Evolutionary conservation across 2,329 filamentous ascomycete genomes (phyloP).

Genomic region (Cryphonectria japonica): DNA sequence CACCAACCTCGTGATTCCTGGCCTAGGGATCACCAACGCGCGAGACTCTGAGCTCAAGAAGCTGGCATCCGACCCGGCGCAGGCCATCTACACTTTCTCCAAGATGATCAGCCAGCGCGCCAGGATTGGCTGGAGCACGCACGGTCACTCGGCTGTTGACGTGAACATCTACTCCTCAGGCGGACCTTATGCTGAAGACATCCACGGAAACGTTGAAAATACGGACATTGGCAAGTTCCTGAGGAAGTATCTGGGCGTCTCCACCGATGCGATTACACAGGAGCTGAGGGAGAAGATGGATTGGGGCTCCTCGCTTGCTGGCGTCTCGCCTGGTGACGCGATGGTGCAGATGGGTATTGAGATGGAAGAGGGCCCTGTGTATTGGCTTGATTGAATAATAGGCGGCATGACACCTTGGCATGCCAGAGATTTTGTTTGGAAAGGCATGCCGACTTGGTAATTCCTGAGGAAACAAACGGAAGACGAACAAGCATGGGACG

Average conservation of each 20-base stretch:
- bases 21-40: constrained; percentile 78
- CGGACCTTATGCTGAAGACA: constrained; percentile 63
- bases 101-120: constrained; percentile 87
- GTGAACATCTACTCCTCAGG: constrained; percentile 92
- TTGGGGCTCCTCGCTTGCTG: constrained; percentile 28
- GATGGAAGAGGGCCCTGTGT: constrained; percentile 15
- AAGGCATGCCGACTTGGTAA: not conserved
- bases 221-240: constrained; percentile 88
- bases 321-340: constrained; percentile 8
- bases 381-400: constrained; percentile 19
- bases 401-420: not conserved
- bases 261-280: constrained; percentile 76
- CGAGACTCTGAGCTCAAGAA: constrained; percentile 70
- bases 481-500: constrained; percentile 7
- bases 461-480: not conserved
- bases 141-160: constrained; percentile 91
- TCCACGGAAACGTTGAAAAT: constrained; percentile 91
- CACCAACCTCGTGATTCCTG: constrained; percentile 66
- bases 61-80: constrained; percentile 62
- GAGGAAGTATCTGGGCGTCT: constrained; percentile 75
- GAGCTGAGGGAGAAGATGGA: constrained; percentile 66
- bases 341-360: constrained; percentile 19
- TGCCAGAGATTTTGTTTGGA: not conserved
- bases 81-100: constrained; percentile 66
- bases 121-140: constrained; percentile 91